Evolutionary conservation across 73 alveolate genomes (phyloP), one percentile per base, ranked within the genome.

Genomic region (Stentor coeruleus): DNA sequence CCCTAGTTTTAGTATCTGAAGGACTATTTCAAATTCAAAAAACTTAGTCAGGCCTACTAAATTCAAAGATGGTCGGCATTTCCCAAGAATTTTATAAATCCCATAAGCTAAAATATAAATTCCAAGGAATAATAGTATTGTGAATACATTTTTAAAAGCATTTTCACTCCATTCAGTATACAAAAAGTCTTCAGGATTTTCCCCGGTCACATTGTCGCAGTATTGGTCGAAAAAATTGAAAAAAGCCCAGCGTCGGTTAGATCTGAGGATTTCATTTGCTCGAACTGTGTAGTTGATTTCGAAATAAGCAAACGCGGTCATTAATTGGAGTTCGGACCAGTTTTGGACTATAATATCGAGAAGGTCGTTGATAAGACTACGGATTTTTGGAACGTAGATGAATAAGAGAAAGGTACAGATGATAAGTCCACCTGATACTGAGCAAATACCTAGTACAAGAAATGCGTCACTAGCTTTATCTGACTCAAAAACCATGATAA

Each of bases 301-400:
- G n/a, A 66, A 66, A 33, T 66, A 66, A 66, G 79, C 79, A 33
- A 66, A 20, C n/a, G 79, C n/a, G 37, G n/a, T 1, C 41, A 66
- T 1, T 20, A 31, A 20, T 33, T 66, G 79, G 1, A 66, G 79
- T 2, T 66, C 40, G 0, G 33, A 28, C 37, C n/a, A 20, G 37
- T 20, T 66, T 1, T 66, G 14, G 14, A 2, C 36, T 1, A 20
- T 11, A 20, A 49, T 49, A 49, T 49, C 20, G 28, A 49, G 66
- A 6, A 11, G 66, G 66, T 49, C 20, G 28, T 49, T 6, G 66
- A 49, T 49, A 20, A 11, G 66, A 11, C 20, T 6, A 11, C 20
- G 6, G 28, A 49, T 6, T 49, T 49, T 49, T 20, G 66, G 66
- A 49, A 20, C 6, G 66, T 49, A 49, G 20, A 49, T 49, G 28